Evolutionary conservation across 176 grass and related monocot species (phyloP).

Genomic region (Oryza australiensis): DNA sequence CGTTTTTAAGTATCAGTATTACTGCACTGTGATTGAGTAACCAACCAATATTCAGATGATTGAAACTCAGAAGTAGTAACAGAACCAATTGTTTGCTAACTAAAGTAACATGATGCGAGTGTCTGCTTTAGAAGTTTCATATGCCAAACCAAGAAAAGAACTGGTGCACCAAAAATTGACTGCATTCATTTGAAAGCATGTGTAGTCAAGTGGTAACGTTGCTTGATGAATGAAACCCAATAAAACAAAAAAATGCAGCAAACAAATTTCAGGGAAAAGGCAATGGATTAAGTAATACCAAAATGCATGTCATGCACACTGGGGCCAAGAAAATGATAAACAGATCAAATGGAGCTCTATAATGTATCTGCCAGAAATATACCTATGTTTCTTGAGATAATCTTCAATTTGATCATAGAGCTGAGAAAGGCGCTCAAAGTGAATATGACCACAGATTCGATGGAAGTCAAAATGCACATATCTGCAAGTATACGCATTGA

Average conservation of each 20-base stretch:
- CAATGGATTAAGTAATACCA: conserved; percentile 13
- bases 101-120: neutral
- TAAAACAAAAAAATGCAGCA: neutral
- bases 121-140: neutral
- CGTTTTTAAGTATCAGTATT: conserved; percentile 9
- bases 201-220: neutral
- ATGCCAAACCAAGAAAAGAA: neutral
- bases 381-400: conserved; percentile 82
- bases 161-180: neutral
- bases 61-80: conserved; percentile 20
- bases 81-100: neutral
- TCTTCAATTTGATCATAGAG: conserved; percentile 88
- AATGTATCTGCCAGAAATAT: conserved; percentile 34
- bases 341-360: neutral
- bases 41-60: neutral
- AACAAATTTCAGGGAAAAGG: neutral
- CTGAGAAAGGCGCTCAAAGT: conserved; percentile 93
- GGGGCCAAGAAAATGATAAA: conserved; percentile 2
- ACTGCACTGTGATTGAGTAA: neutral
- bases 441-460: conserved; percentile 86
- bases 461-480: conserved; percentile 98
- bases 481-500: conserved; percentile 49
- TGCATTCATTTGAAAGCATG: neutral
- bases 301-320: neutral
- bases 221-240: neutral